Evolutionary conservation across 1,284 basidiomycete genomes (phyloP).

Genomic region (Ustilago tritici): DNA sequence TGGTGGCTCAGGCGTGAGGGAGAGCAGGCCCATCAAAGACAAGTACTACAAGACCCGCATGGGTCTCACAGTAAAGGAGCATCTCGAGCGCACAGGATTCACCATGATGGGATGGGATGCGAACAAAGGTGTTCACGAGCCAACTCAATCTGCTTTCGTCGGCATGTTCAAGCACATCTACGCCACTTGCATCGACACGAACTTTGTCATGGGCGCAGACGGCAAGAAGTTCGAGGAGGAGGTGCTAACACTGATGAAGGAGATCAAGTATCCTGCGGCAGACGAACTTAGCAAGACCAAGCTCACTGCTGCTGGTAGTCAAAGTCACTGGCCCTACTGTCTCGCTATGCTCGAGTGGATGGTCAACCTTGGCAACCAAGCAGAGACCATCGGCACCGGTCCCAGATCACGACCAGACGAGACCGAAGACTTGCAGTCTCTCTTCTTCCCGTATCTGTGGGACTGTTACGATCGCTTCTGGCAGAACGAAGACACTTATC

Average conservation of each 20-base stretch:
- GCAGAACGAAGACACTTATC: constrained; percentile 67
- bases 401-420: constrained; percentile 57
- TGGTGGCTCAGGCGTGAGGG: constrained; percentile 37
- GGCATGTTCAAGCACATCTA: constrained; percentile 68
- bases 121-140: constrained; percentile 63
- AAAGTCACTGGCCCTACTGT: constrained; percentile 67
- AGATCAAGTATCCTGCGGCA: constrained; percentile 66
- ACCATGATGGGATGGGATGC: constrained; percentile 59
- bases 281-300: constrained; percentile 69
- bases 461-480: constrained; percentile 68
- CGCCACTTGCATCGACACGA: constrained; percentile 59
- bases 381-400: constrained; percentile 54
- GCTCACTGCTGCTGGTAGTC: constrained; percentile 65
- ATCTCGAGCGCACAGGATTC: constrained; percentile 63
- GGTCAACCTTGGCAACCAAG: constrained; percentile 56
- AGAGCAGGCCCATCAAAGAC: constrained; percentile 57
- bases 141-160: constrained; percentile 65
- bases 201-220: constrained; percentile 59
- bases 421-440: constrained; percentile 60
- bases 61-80: constrained; percentile 58
- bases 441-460: constrained; percentile 68
- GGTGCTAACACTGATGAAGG: constrained; percentile 63
- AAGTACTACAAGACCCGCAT: constrained; percentile 59
- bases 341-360: constrained; percentile 69
- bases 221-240: constrained; percentile 67